These are phyloP conservation scores for Aspergillus texensis DNA, from an alignment of 2,329 filamentous ascomycete genomes.

Conservation along the genomic window DNA sequence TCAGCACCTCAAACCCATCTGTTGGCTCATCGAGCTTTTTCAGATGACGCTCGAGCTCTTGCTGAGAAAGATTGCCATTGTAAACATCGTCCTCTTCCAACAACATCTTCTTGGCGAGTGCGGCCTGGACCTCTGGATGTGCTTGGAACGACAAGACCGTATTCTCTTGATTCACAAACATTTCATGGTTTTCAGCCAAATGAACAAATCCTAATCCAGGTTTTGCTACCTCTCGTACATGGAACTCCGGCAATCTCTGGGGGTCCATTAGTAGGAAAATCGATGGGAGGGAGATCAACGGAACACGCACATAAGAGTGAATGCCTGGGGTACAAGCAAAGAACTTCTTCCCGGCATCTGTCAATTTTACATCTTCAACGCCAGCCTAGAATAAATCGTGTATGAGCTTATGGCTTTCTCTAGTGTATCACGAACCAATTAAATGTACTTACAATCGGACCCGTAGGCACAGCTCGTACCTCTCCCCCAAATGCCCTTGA, in stretches of 20 bases:
- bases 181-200: conserved; percentile 43
- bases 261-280: conserved; percentile 9
- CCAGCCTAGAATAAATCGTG: conserved; percentile 31
- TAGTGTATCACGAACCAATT: conserved; percentile 15
- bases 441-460: conserved; percentile 12
- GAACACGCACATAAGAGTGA: neutral
- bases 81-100: conserved; percentile 17
- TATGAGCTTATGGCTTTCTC: too few relatives aligned
- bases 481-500: conserved; percentile 35
- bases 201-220: conserved; percentile 37
- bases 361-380: conserved; percentile 36
- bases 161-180: conserved; percentile 43
- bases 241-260: conserved; percentile 45
- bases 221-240: conserved; percentile 41
- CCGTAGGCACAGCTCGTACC: conserved; percentile 38
- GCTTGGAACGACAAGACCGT: conserved; percentile 50
- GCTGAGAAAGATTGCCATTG: conserved; percentile 8
- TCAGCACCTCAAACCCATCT: too few relatives aligned
- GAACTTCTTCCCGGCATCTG: conserved; percentile 41
- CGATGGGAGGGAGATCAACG: too few relatives aligned
- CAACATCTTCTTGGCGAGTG: conserved; percentile 43
- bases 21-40: too few relatives aligned
- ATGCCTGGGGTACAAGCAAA: conserved; percentile 26
- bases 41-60: too few relatives aligned
- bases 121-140: conserved; percentile 47